A percentile compares a stretch with the other conserved stretches of the same genome.
Conservation (phyloP, 169 alveolate genomes). For the Toxoplasma gondii region DNA sequence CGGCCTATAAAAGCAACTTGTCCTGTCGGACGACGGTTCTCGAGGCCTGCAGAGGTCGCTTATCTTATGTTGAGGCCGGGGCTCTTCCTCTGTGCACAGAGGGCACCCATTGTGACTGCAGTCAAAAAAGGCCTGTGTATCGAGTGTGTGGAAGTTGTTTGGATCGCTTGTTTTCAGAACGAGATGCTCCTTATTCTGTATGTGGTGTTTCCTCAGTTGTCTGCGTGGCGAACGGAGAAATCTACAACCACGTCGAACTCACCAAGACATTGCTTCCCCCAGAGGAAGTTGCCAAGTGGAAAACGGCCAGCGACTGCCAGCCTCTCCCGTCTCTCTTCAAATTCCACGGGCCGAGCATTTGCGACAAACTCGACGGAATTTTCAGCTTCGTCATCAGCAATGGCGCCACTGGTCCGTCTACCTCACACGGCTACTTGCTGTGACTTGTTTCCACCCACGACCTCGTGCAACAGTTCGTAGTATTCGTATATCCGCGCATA, state of each 20-base stretch:
- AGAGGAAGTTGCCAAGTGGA: neutral
- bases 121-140: too few relatives aligned
- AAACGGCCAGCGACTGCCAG: conserved; percentile 23
- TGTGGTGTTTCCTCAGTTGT: conserved; percentile 10
- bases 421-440: neutral
- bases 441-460: neutral
- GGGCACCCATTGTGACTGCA: too few relatives aligned
- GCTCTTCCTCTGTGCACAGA: too few relatives aligned
- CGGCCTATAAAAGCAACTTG: too few relatives aligned
- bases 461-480: neutral
- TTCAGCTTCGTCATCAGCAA: conserved; percentile 47
- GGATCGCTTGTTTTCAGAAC: too few relatives aligned
- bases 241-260: conserved; percentile 63
- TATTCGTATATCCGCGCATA: neutral
- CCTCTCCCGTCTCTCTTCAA: conserved; percentile 34
- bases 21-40: too few relatives aligned
- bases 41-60: too few relatives aligned
- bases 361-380: conserved; percentile 50
- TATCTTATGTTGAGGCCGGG: too few relatives aligned
- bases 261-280: conserved; percentile 25
- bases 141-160: too few relatives aligned
- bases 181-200: too few relatives aligned
- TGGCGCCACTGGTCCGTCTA: conserved; percentile 32
- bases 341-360: neutral
- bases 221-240: conserved; percentile 65